Base-by-base conservation (phyloP, 495 filamentous ascomycete species). In the Hypoxylon perforatum region DNA sequence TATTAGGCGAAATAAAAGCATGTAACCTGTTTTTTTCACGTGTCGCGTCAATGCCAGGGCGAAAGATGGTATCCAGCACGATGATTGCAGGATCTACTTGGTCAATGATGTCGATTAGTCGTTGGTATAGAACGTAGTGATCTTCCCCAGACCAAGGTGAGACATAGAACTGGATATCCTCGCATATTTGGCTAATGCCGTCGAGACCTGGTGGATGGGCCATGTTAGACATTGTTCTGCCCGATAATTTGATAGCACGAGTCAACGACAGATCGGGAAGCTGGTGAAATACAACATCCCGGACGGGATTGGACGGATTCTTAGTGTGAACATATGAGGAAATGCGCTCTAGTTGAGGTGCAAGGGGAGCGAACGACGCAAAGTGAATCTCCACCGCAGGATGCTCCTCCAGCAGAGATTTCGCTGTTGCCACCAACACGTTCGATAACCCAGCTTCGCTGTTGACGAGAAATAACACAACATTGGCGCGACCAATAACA, bases 61-160 rank as follows among this genome's bases (percentile, higher is more conserved):
- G 67, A 38, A 84, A 76, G 22, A 83, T 73, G n/a, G 76, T 77
- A 52, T 85, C 83, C 19, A 80, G 64, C 12, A 82, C 76, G 1
- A 84, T 74, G 2, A 83, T 57, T 0, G 72, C 71, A 19, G 83
- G 82, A 41, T 77, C 63, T 0, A 81, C 54, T 4, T 75, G 57
- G 5, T 77, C 62, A 44, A 84, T 73, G 14, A 82, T 77, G 35
- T 73, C 74, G 0, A 76, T 45, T 23, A 77, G 74, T 49, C 72
- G 71, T 42, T 75, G 63, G 52, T 80, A 82, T 5, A 81, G 73
- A 17, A 69, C 63, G 0, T 76, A 66, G 57, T 84, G 81, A 22
- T 80, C 80, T 4, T 75, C 73, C 15, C 75, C 78, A 2, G 57
- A 74, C 81, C 81, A 85, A n/a, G 68, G 69, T 14, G 70, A 44